A percentile compares a stretch with the other conserved stretches of the same genome.
Conservation (phyloP, 306 rosid species). For the Fragaria ananassa region DNA sequence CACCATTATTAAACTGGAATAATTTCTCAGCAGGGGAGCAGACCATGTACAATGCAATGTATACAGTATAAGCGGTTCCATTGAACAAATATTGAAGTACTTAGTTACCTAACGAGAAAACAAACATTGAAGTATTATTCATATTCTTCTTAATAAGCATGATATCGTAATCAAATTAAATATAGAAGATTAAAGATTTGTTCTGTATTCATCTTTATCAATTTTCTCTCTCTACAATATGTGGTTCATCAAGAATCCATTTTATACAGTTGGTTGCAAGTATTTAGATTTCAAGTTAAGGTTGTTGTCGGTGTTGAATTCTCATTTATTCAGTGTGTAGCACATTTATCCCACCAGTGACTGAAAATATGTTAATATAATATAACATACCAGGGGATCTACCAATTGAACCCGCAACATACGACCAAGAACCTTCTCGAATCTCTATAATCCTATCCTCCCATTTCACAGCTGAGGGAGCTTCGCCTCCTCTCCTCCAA, state of each 20-base stretch:
- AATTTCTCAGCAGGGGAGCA: background rate
- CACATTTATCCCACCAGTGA: background rate
- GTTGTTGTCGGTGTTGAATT: background rate
- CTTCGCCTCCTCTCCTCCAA: constrained; percentile 96
- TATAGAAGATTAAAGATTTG: background rate
- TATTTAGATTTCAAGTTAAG: background rate
- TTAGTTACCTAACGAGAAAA: background rate
- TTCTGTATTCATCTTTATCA: background rate
- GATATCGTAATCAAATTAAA: background rate
- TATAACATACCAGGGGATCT: constrained; percentile 72
- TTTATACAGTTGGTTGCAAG: background rate
- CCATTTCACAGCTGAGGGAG: constrained; percentile 76
- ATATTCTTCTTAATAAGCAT: background rate
- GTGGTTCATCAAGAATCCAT: background rate
- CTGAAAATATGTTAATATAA: background rate
- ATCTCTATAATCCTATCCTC: constrained; percentile 84
- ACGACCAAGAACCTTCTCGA: constrained; percentile 92
- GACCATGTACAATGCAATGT: background rate
- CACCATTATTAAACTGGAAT: background rate
- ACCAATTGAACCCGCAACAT: constrained; percentile 81
- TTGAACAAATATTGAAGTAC: background rate
- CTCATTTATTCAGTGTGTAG: background rate
- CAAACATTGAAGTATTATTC: background rate
- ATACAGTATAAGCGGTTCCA: background rate
- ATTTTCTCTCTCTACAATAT: background rate